Evolutionary conservation across 148 eudicot genomes (phyloP).

Genomic region (Rhododendron henanense): DNA sequence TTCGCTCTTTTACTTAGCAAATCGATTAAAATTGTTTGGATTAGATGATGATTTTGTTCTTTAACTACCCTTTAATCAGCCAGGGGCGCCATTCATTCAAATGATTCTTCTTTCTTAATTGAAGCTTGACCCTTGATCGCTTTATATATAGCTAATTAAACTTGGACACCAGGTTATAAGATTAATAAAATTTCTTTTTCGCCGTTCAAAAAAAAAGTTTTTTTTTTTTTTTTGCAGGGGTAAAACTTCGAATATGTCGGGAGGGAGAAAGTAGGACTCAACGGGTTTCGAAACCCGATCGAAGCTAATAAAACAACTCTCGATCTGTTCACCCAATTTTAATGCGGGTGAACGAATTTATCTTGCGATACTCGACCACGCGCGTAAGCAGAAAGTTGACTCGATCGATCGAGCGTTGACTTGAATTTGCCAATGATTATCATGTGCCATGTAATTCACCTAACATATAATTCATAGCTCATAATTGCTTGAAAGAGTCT

Average conservation of each 20-base stretch:
- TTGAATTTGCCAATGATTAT: neutral
- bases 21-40: neutral
- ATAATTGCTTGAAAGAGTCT: neutral
- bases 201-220: too few relatives aligned
- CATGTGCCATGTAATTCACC: neutral
- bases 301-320: neutral
- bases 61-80: conserved; percentile 3
- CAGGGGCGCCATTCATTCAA: neutral
- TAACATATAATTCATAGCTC: neutral
- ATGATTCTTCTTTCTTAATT: neutral
- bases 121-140: neutral
- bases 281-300: neutral
- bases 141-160: neutral
- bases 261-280: neutral
- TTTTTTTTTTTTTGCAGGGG: neutral
- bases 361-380: neutral
- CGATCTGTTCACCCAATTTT: neutral
- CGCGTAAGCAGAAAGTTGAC: neutral
- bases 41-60: neutral
- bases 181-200: too few relatives aligned
- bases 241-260: neutral
- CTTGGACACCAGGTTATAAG: neutral
- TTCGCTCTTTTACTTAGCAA: neutral
- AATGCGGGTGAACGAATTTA: neutral
- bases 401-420: neutral